A percentile compares a stretch with the other conserved stretches of the same genome.
phyloP scores from a whole-genome alignment of 2,329 filamentous ascomycete species.

The Coleophoma crateriformis region DNA sequence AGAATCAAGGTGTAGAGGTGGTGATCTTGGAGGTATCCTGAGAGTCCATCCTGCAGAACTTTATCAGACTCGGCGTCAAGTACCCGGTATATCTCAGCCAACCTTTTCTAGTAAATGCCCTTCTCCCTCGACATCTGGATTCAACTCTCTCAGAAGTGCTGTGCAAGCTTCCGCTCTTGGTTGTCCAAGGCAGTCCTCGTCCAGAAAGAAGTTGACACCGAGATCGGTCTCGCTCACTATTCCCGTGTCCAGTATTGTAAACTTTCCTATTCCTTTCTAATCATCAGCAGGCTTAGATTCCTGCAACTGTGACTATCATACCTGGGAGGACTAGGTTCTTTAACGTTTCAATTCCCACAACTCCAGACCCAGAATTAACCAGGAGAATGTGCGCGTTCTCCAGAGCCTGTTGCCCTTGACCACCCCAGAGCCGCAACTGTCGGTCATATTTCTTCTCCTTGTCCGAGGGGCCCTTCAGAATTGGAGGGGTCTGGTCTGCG shows the following conservation, averaged over 20 bases:
- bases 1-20: slow-evolving; percentile 54
- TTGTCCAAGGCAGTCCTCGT: slow-evolving; percentile 70
- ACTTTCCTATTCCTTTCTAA: slow-evolving; percentile 69
- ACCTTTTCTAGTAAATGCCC: slow-evolving; percentile 52
- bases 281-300: too few relatives aligned
- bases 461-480: slow-evolving; percentile 46
- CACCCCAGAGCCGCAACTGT: slow-evolving; percentile 92
- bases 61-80: not conserved
- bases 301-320: slow-evolving; percentile 24
- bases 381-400: slow-evolving; percentile 90
- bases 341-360: slow-evolving; percentile 82
- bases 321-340: slow-evolving; percentile 96
- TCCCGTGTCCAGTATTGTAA: slow-evolving; percentile 82
- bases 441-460: slow-evolving; percentile 83
- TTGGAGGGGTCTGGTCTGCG: slow-evolving; percentile 31
- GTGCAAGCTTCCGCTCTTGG: slow-evolving; percentile 74
- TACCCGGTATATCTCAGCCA: slow-evolving; percentile 7
- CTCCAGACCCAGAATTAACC: slow-evolving; percentile 80
- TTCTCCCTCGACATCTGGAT: slow-evolving; percentile 82
- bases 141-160: slow-evolving; percentile 76
- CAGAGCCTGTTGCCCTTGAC: slow-evolving; percentile 81
- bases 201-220: slow-evolving; percentile 95
- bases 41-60: slow-evolving; percentile 5
- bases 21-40: slow-evolving; percentile 26
- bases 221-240: slow-evolving; percentile 76